phyloP scores from a whole-genome alignment of 495 filamentous ascomycete genomes.

The Neurospora sp. region DNA sequence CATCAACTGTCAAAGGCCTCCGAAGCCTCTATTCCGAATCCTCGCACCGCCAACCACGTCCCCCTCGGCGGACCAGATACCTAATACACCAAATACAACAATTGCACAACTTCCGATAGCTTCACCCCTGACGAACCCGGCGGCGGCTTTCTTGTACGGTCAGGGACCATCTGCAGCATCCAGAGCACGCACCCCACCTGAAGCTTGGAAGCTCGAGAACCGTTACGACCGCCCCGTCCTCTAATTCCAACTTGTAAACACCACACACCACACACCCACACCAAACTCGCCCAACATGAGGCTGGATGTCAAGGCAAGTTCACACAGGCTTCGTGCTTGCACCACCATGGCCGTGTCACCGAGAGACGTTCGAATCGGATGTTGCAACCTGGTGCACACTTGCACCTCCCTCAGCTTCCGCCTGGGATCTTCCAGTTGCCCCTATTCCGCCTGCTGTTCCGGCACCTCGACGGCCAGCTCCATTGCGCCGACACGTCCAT shows the following conservation, averaged over 20 bases:
- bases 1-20: not conserved
- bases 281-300: slow-evolving; percentile 52
- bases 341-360: slow-evolving; percentile 4
- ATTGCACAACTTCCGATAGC: slow-evolving; percentile 1
- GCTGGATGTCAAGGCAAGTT: slow-evolving; percentile 81
- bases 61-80: not conserved
- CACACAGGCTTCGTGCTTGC: slow-evolving; percentile 5
- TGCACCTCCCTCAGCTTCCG: slow-evolving; percentile 3
- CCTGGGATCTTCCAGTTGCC: slow-evolving; percentile 8
- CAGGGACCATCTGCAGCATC: slow-evolving; percentile 3
- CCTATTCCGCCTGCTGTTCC: not conserved
- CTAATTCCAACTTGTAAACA: not conserved
- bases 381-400: slow-evolving; percentile 1
- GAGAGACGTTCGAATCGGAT: slow-evolving; percentile 10
- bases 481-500: slow-evolving; percentile 5
- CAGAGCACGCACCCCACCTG: slow-evolving; percentile 13
- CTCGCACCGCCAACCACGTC: not conserved
- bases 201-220: slow-evolving; percentile 13
- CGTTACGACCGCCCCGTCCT: not conserved
- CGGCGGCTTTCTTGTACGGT: slow-evolving; percentile 6
- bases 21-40: not conserved
- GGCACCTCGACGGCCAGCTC: not conserved
- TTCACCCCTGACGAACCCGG: not conserved
- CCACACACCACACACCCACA: not conserved
- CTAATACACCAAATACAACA: not conserved